These are phyloP conservation scores for Bisporella sp. DNA, from an alignment of 2,329 filamentous ascomycete genomes.

Conservation along the genomic window DNA sequence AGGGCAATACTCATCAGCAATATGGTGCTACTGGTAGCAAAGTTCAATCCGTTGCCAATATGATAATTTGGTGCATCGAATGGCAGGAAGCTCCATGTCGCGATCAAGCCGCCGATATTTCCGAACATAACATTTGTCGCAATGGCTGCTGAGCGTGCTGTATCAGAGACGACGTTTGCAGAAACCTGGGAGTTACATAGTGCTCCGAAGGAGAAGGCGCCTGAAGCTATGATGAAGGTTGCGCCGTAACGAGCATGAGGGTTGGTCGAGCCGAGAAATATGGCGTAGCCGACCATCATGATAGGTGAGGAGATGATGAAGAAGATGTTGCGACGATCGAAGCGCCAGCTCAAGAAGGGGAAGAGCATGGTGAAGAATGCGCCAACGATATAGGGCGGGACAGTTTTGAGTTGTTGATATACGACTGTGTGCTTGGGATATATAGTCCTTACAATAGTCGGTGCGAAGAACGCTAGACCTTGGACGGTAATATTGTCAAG, in stretches of 20 bases:
- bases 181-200: constrained; percentile 61
- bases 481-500: constrained; percentile 56
- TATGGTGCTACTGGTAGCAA: constrained; percentile 52
- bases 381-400: constrained; percentile 64
- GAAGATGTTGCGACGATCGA: constrained; percentile 53
- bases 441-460: constrained; percentile 64
- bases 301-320: constrained; percentile 53
- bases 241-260: constrained; percentile 57
- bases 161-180: constrained; percentile 66
- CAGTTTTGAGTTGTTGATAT: constrained; percentile 61
- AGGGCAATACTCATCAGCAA: constrained; percentile 43
- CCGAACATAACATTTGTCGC: constrained; percentile 65
- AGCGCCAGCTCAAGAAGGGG: constrained; percentile 53
- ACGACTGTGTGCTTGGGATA: constrained; percentile 52
- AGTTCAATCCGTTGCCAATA: constrained; percentile 65
- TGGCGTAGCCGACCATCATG: constrained; percentile 62
- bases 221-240: constrained; percentile 61
- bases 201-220: constrained; percentile 56
- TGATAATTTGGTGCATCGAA: constrained; percentile 59
- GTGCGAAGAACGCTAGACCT: constrained; percentile 62
- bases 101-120: constrained; percentile 62
- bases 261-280: constrained; percentile 55
- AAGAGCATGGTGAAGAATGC: constrained; percentile 59
- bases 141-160: constrained; percentile 52
- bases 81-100: constrained; percentile 58